Base-by-base conservation (phyloP, 495 filamentous ascomycete species). In the Xylaria flabelliformis region DNA sequence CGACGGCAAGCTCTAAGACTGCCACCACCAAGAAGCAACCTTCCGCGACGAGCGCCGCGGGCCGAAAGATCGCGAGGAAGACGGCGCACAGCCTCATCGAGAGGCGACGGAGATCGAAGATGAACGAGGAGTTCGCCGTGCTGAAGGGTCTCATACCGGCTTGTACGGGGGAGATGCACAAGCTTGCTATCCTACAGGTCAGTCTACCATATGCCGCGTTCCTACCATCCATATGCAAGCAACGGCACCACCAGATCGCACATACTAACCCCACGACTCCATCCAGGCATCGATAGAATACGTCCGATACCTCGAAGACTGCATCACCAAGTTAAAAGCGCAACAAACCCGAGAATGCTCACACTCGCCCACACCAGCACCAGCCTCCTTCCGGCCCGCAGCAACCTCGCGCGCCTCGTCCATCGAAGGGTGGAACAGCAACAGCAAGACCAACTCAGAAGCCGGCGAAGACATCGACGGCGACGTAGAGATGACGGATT, bases 51-150 rank as follows among this genome's bases (percentile, higher is more conserved):
- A 95, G 92, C 75, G 91, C 92, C 0, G 92, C 94, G 0, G 93
- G 94, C 5, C 88, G 93, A 48, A 99, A 98, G 83, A 97, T 95
- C 67, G 94, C 96, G 5, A 88, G 96, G 74, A 99, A 98, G 81
- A 99, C 97, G 1, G 96, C 96, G 3, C 96, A 99, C 76, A 97
- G 93, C 74, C 80, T 98, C 75, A 99, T 99, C 77, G 96, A 99
- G 82, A 88, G 96, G 19, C 83, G 97, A 61, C 85, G 96, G 73
- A 86, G 96, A 63, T 97, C 93, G 6, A 99, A 98, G 85, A 99
- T 99, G 96, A 99, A 99, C 76, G 96, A 98, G 77, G 96, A 98
- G 81, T 99, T 99, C 83, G 91, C 89, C 1, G 92, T 96, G 19
- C 83, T 99, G 71, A 98, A 98, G 83, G 89, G 92, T 78, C 92